Conservation (phyloP, 805 yeast genomes). For the Starmerella vaccinii region DNA sequence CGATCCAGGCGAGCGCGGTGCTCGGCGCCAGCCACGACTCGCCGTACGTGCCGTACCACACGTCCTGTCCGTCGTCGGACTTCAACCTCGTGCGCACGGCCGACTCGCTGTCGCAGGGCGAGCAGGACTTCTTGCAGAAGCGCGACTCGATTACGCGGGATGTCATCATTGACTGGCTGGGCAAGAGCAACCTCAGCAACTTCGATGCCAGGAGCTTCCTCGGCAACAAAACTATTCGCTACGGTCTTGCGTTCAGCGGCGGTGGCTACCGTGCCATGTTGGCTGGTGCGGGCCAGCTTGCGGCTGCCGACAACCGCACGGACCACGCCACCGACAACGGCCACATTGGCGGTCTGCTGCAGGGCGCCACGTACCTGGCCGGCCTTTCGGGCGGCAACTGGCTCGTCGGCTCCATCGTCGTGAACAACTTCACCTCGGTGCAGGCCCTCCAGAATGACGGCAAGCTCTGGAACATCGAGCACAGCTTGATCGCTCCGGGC, state of each 20-base stretch:
- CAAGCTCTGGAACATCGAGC: slow-evolving; percentile 29
- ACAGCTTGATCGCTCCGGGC: slow-evolving; percentile 25
- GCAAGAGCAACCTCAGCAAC: slow-evolving; percentile 38
- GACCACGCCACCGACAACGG: slow-evolving; percentile 29
- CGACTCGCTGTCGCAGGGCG: slow-evolving; percentile 26
- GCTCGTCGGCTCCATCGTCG: slow-evolving; percentile 44
- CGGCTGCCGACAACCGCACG: slow-evolving; percentile 43
- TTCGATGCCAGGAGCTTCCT: slow-evolving; percentile 37
- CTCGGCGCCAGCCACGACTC: slow-evolving; percentile 9
- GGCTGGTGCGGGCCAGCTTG: slow-evolving; percentile 45
- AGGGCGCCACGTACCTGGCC: slow-evolving; percentile 45
- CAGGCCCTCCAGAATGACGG: slow-evolving; percentile 23
- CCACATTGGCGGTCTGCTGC: slow-evolving; percentile 45
- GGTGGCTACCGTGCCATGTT: slow-evolving; percentile 75
- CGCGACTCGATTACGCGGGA: slow-evolving; percentile 31
- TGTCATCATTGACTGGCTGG: slow-evolving; percentile 37
- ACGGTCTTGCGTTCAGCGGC: slow-evolving; percentile 55
- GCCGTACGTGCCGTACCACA: slow-evolving; percentile 32
- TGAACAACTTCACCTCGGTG: slow-evolving; percentile 35
- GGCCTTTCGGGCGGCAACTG: slow-evolving; percentile 70
- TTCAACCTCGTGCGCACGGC: slow-evolving; percentile 30
- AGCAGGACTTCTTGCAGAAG: slow-evolving; percentile 27
- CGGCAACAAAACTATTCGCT: slow-evolving; percentile 25
- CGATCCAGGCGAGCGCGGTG: background rate
- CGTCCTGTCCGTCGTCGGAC: slow-evolving; percentile 33